These are phyloP conservation scores for Talaromyces sp. DNA, from an alignment of 2,329 filamentous ascomycete species.

Conservation along the genomic window DNA sequence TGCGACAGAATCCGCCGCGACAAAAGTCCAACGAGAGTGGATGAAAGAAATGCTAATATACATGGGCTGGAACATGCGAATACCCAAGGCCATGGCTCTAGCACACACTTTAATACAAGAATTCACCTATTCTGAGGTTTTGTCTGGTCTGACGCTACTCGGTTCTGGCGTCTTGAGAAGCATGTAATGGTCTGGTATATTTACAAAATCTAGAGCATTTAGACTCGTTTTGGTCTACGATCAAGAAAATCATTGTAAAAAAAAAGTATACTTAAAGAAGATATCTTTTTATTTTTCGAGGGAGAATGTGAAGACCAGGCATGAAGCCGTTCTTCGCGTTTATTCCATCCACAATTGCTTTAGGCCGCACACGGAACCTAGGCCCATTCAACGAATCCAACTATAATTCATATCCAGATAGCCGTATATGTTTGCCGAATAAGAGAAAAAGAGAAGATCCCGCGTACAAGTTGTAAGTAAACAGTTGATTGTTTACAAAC, in stretches of 20 bases:
- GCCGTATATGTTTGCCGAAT: conserved; percentile 20
- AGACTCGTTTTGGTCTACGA: not conserved
- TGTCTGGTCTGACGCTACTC: not conserved
- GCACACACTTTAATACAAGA: not conserved
- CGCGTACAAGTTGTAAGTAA: conserved; percentile 28
- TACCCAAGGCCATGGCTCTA: conserved; percentile 6
- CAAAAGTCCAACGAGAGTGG: not conserved
- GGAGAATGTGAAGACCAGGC: conserved; percentile 51
- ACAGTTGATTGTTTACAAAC: conserved; percentile 69
- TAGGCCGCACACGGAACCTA: conserved; percentile 32
- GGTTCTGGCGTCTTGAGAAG: not conserved
- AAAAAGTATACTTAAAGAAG: not conserved
- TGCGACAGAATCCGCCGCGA: not conserved
- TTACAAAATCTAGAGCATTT: not conserved
- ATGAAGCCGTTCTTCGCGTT: conserved; percentile 53
- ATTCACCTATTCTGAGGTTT: not conserved
- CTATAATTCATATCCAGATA: conserved; percentile 6
- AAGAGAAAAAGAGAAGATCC: conserved; percentile 28
- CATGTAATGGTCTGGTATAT: not conserved
- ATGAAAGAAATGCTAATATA: not conserved
- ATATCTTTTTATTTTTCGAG: conserved; percentile 25
- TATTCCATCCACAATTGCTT: conserved; percentile 47
- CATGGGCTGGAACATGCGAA: conserved; percentile 1
- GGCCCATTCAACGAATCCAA: conserved; percentile 29
- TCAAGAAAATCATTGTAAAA: not conserved